These are phyloP conservation scores for Remersonia thermophila DNA, from an alignment of 2,329 filamentous ascomycete species.

Conservation along the genomic window DNA sequence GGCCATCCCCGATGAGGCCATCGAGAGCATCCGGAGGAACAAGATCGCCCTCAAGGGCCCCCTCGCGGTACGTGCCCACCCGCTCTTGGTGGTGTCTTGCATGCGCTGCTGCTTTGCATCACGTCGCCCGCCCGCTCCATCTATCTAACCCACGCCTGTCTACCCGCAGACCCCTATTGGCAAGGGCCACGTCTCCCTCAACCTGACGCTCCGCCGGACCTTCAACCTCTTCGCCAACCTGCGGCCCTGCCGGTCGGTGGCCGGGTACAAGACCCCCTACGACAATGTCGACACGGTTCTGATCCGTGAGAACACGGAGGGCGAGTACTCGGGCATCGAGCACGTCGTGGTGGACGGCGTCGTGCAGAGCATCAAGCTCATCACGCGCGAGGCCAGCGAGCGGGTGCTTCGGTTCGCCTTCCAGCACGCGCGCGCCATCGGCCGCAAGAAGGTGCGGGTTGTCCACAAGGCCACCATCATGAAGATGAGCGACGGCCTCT, in stretches of 20 bases:
- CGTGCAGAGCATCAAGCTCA: constrained; percentile 99
- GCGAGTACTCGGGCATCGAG: constrained; percentile 98
- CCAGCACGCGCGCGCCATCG: constrained; percentile 89
- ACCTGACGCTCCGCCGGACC: constrained; percentile 93
- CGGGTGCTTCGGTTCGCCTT: constrained; percentile 94
- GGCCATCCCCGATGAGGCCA: constrained; percentile 82
- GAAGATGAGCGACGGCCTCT: constrained; percentile 99
- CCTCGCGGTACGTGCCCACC: constrained; percentile 58
- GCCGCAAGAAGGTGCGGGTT: constrained; percentile 91
- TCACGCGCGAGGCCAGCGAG: constrained; percentile 88
- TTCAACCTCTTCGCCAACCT: constrained; percentile 99
- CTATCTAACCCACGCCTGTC: constrained; percentile 6
- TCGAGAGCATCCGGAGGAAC: constrained; percentile 87
- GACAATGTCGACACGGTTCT: constrained; percentile 93
- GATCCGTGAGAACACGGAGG: constrained; percentile 99
- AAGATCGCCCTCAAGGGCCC: constrained; percentile 97
- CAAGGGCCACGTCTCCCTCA: constrained; percentile 98
- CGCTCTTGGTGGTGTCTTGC: background rate
- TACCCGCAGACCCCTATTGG: constrained; percentile 69
- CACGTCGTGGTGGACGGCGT: constrained; percentile 96
- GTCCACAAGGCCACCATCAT: constrained; percentile 99
- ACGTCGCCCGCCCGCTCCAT: too few relatives aligned
- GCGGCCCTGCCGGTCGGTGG: constrained; percentile 91
- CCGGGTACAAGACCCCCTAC: constrained; percentile 97
- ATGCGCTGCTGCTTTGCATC: too few relatives aligned